Conservation (phyloP, 108 stramenopile species). For the Mayamaea pseudoterrestris region DNA sequence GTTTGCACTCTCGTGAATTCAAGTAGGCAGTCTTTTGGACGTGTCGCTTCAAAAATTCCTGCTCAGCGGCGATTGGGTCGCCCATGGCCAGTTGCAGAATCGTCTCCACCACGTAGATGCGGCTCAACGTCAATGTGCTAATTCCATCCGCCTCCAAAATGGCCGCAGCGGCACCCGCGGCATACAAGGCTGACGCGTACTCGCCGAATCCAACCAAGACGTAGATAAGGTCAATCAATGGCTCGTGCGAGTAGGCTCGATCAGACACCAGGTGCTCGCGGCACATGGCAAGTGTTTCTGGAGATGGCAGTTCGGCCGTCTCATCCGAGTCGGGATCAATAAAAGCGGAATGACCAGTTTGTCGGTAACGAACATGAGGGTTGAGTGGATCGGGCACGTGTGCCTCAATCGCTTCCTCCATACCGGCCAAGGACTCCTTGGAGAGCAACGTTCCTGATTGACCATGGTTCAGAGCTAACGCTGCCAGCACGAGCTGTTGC, state of each 20-base stretch:
- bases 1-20: constrained; percentile 69
- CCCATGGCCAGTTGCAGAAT: constrained; percentile 70
- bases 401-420: constrained; percentile 67
- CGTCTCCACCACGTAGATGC: constrained; percentile 55
- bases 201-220: constrained; percentile 38
- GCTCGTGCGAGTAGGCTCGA: constrained; percentile 65
- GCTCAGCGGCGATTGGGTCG: constrained; percentile 65
- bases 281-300: constrained; percentile 34
- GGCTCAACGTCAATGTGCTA: constrained; percentile 51
- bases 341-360: constrained; percentile 58
- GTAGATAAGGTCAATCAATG: constrained; percentile 34
- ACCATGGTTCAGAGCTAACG: constrained; percentile 46
- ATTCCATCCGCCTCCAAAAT: constrained; percentile 53
- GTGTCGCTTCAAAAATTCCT: constrained; percentile 71
- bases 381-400: constrained; percentile 75
- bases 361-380: constrained; percentile 54
- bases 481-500: constrained; percentile 43
- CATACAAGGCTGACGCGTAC: constrained; percentile 72
- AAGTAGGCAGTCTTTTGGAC: constrained; percentile 66
- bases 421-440: constrained; percentile 32
- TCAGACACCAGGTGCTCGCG: constrained; percentile 35
- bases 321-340: constrained; percentile 25
- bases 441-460: constrained; percentile 16
- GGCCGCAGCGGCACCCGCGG: constrained; percentile 54
- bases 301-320: constrained; percentile 10